A percentile compares a stretch with the other conserved stretches of the same genome.
Conservation (phyloP, 495 filamentous ascomycete genomes). For the Penicillium manginii region DNA sequence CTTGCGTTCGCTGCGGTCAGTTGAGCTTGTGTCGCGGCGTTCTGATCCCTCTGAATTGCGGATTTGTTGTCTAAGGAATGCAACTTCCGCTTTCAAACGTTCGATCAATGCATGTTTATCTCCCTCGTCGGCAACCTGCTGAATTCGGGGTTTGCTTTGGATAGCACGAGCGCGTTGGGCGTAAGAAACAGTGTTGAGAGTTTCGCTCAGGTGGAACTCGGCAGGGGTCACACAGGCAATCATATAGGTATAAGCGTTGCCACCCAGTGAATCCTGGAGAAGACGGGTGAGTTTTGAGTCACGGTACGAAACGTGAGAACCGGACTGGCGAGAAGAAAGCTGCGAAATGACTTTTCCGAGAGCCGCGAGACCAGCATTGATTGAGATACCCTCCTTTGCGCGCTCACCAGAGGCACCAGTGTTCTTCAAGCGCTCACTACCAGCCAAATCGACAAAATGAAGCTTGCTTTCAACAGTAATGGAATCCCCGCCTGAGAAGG, state of each 20-base stretch:
- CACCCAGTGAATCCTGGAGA: constrained; percentile 96
- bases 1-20: constrained; percentile 75
- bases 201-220: constrained; percentile 97
- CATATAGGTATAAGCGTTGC: constrained; percentile 99
- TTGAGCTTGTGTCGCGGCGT: constrained; percentile 59
- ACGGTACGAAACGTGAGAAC: constrained; percentile 95
- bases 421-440: constrained; percentile 96
- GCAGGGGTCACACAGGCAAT: constrained; percentile 97
- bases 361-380: constrained; percentile 94
- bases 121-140: constrained; percentile 85
- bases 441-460: constrained; percentile 97
- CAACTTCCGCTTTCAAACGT: constrained; percentile 88
- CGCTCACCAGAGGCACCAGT: constrained; percentile 94
- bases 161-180: constrained; percentile 95
- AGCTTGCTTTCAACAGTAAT: constrained; percentile 97
- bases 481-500: constrained; percentile 68
- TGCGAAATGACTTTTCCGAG: constrained; percentile 99
- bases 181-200: constrained; percentile 95
- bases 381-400: constrained; percentile 96
- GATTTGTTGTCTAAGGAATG: constrained; percentile 93
- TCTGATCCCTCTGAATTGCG: constrained; percentile 67
- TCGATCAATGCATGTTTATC: constrained; percentile 97
- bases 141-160: constrained; percentile 95
- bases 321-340: constrained; percentile 84
- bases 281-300: constrained; percentile 95